Evolutionary conservation across 176 grass and related monocot genomes (phyloP), one percentile per base, ranked within the genome.

Genomic region (Carex myosuroides): DNA sequence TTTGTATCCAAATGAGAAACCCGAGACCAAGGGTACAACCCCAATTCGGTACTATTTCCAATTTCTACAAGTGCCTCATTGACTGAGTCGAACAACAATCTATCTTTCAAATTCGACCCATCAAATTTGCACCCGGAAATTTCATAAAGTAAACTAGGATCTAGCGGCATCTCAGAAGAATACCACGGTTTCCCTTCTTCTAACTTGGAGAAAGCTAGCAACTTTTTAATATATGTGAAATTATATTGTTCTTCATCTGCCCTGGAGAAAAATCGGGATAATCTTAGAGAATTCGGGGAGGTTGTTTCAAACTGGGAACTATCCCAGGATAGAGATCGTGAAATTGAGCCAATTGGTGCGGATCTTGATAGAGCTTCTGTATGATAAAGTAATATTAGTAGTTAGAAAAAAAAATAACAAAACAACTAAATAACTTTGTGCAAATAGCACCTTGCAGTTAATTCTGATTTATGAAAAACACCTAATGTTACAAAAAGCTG

Each of bases 301-400:
- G 85, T 84, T 35, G 70, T 83, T 88, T 93, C 91, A 3, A 84
- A 61, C 22, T 86, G 84, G 69, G 89, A 89, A 77, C 82, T 81
- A 79, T 89, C 89, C 86, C 89, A 85, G 5, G 91, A 87, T 14
- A 92, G 63, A 10, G 89, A 95, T 10, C 96, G 80, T 86, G 91
- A 92, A 92, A 95, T 87, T 14, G 96, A 94, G 55, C 89, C 89
- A 0, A 98, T 98, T 61, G 87, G 89, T 0, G 91, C 82, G 85
- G 91, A 98, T 56, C 95, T 91, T 0, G 91, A 98, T 29, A 98
- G 48, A 52, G 89, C 80, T 88, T 98, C 95, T 98, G 92, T 80
- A 84, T 4, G 24, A 88, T 37, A 90, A 39, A 41, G 44, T 57
- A 80, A n/a, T 70, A 14, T 70, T 64, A 84, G 6, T 22, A 5